Base-by-base conservation (phyloP, 2,329 filamentous ascomycete species). In the Fusarium torulosum region DNA sequence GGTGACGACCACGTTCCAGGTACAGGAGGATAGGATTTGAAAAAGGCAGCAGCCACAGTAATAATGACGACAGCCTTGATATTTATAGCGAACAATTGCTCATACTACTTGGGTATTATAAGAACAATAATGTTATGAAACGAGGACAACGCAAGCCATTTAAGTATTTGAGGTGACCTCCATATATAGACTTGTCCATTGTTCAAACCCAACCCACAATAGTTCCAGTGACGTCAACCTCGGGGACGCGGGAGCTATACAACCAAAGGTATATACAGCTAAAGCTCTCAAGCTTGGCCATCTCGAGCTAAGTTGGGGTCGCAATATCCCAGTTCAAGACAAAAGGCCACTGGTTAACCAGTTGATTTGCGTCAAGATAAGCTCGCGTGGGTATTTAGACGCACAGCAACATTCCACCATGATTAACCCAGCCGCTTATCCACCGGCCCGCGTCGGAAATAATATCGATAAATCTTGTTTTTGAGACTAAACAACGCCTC, bases 11-110 rank as follows among this genome's bases (percentile, higher is more conserved):
- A 53, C 51, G 20, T 70, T 70, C 44, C 50, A 53, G 37, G 58
- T 69, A 17, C 42, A 59, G 7, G 66, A 69, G 62, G 47, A 60
- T 13, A 53, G 66, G 38, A 51, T 70, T 53, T 70, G 50, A 68
- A 69, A 63, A 63, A 6, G 29, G 25, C 14, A 51, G 15, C 31
- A 38, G 42, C 44, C 35, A 59, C 20, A 23, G 14, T 3, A 64
- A 31, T 47, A 64, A 27, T 64, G 44, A 64, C 53, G 53, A 59
- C 31, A 40, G 45, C 59, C n/a, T 63, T 52, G 59, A 63, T 63
- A 40, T 53, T 53, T 53, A 59, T 49, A 67, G 47, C 43, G 49
- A 67, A 42, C n/a, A 31, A 44, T 37, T 25, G 23, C 23, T 25
- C n/a, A 20, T 31, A 4, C 19, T 52, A 14, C 15, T 59, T 52